Conservation (phyloP, 192 early-diverging fungal species). For the Rhizoclosmatium sp. region DNA sequence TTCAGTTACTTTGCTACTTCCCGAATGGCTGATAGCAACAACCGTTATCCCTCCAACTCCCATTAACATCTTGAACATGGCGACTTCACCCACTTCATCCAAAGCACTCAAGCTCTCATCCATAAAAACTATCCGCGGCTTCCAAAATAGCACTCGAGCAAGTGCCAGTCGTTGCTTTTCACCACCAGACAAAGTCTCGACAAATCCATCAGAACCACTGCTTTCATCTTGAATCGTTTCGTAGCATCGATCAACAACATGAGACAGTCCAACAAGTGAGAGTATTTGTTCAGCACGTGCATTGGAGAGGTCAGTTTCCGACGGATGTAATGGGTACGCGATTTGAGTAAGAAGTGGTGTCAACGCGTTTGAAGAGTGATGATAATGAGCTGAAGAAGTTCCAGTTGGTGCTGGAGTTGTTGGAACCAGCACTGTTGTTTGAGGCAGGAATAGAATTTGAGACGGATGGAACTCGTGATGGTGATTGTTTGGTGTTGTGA, state of each 20-base stretch:
- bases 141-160: conserved; percentile 59
- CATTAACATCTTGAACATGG: conserved; percentile 4
- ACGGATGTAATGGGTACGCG: conserved; percentile 42
- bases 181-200: conserved; percentile 31
- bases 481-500: neutral
- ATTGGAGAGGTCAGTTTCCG: too few relatives aligned
- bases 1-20: too few relatives aligned
- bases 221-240: neutral
- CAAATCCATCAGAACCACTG: neutral
- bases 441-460: conserved; percentile 74
- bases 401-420: conserved; percentile 45
- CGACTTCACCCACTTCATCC: conserved; percentile 35
- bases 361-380: conserved; percentile 69
- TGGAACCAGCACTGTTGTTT: conserved; percentile 40
- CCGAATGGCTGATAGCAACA: conserved; percentile 11
- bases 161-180: conserved; percentile 57
- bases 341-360: conserved; percentile 34
- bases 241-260: conserved; percentile 52
- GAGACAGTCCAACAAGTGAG: conserved; percentile 76
- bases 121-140: conserved; percentile 74
- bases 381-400: too few relatives aligned
- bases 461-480: conserved; percentile 36
- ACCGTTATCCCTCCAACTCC: neutral
- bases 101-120: conserved; percentile 52
- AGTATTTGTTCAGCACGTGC: conserved; percentile 75